phyloP scores from a whole-genome alignment of 1,284 basidiomycete genomes.

The Coriolopsis trogii region DNA sequence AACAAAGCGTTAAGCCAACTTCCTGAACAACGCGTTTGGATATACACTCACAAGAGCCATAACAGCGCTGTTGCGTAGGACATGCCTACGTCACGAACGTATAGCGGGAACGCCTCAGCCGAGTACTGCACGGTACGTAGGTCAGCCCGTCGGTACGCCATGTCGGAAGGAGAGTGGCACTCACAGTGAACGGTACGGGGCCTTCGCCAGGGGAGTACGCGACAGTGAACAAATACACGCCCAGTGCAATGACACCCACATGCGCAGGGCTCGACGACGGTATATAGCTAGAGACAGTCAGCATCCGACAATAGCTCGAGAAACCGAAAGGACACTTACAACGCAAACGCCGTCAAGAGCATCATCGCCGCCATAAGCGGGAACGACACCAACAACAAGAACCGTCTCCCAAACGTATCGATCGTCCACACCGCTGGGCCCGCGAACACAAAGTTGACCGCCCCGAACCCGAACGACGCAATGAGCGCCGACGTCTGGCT shows the following conservation, averaged over 20 bases:
- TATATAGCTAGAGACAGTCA: constrained; percentile 31
- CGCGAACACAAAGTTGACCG: constrained; percentile 54
- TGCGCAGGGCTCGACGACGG: constrained; percentile 42
- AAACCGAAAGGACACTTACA: too few species aligned
- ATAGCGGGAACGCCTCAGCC: constrained; percentile 75
- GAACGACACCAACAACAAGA: constrained; percentile 66
- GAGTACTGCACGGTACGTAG: constrained; percentile 42
- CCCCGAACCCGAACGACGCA: constrained; percentile 61
- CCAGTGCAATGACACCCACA: constrained; percentile 56
- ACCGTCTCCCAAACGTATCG: constrained; percentile 72
- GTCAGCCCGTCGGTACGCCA: neutral
- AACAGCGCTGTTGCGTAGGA: constrained; percentile 60
- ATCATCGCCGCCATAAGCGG: constrained; percentile 66
- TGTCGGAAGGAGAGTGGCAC: neutral
- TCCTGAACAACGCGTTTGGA: neutral
- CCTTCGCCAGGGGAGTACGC: constrained; percentile 78
- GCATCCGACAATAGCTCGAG: too few species aligned
- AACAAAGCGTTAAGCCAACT: too few species aligned
- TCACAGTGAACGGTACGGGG: constrained; percentile 75
- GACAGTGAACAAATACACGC: constrained; percentile 65
- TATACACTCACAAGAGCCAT: constrained; percentile 53
- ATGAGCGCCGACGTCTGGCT: constrained; percentile 51
- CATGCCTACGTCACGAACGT: constrained; percentile 79
- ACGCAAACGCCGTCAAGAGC: constrained; percentile 63
- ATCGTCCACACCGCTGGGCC: constrained; percentile 58